Evolutionary conservation across 2,329 filamentous ascomycete species (phyloP), one percentile per base, ranked within the genome.

Genomic region (Clarireedia hainanense): DNA sequence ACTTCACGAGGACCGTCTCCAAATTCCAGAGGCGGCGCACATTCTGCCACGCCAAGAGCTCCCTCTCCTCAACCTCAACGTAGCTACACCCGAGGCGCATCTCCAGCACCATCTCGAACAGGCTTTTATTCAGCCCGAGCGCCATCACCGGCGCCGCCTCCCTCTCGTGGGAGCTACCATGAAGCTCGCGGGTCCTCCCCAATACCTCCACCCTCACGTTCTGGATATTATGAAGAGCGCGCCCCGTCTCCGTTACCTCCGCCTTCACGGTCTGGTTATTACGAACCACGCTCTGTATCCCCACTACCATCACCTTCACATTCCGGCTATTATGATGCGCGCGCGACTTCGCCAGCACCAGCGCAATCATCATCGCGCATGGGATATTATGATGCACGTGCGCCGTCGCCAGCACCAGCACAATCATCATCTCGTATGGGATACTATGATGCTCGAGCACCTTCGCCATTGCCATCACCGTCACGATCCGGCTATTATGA

Each of bases 181-280:
- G 67, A 68, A 55, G 80, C 75, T 64, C 58, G 62, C 23, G 63
- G 47, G 6, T 64, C 64, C 23, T 67, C 66, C 17, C 65, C 64
- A 34, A 60, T 50, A n/a, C 67, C 65, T 4, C 30, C 42, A 26
- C 42, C 42, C 23, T 46, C 42, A 46, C 42, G 23, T 14, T 68
- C 20, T 3, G 68, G 67, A 53, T 68, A 65, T 17, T 68, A 68
- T 27, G 61, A 64, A 20, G 64, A 63, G 12, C 59, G 68, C 48
- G 63, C 55, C n/a, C 56, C 69, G 64, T 64, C 68, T 36, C 52
- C 52, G 6, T 34, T 36, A 10, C 45, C 30, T 15, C 42, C 45
- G 26, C 26, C 45, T 27, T 34, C 45, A 30, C 23, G 15, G 12
- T 14, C 26, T 4, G 40, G 40, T 17, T 42, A 53, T 9, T 40